Evolutionary conservation across 2,329 filamentous ascomycete genomes (phyloP).

Genomic region (Elsinoe perseae): DNA sequence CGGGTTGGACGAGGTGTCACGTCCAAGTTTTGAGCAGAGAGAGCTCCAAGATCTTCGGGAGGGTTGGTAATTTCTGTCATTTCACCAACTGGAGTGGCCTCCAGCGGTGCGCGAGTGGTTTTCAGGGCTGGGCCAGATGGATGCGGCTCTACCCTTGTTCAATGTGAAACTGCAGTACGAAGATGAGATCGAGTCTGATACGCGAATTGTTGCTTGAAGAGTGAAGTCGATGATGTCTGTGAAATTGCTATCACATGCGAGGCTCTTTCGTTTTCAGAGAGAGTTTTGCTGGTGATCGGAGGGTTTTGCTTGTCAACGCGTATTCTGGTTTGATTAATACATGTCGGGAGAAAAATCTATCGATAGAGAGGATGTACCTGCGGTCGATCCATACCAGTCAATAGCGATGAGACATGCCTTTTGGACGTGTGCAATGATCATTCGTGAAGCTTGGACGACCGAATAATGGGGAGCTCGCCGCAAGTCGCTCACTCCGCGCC

Average conservation of each 20-base stretch:
- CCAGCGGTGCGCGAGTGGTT: background rate
- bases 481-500: conserved; percentile 12
- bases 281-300: background rate
- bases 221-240: background rate
- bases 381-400: conserved; percentile 11
- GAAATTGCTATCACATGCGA: conserved; percentile 10
- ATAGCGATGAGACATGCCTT: background rate
- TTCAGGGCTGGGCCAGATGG: background rate
- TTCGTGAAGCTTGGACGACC: conserved; percentile 6
- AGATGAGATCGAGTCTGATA: background rate
- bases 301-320: conserved; percentile 2
- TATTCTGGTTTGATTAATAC: background rate
- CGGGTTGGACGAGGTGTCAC: conserved; percentile 10
- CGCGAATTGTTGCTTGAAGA: background rate
- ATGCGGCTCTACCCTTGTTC: background rate
- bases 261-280: background rate
- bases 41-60: conserved; percentile 6
- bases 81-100: background rate
- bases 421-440: background rate
- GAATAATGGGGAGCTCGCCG: conserved; percentile 4
- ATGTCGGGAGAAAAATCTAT: background rate
- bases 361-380: background rate
- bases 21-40: conserved; percentile 10
- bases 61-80: conserved; percentile 12
- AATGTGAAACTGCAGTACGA: background rate